Base-by-base conservation (phyloP, 2,329 filamentous ascomycete species). In the Amylocarpus encephaloides region DNA sequence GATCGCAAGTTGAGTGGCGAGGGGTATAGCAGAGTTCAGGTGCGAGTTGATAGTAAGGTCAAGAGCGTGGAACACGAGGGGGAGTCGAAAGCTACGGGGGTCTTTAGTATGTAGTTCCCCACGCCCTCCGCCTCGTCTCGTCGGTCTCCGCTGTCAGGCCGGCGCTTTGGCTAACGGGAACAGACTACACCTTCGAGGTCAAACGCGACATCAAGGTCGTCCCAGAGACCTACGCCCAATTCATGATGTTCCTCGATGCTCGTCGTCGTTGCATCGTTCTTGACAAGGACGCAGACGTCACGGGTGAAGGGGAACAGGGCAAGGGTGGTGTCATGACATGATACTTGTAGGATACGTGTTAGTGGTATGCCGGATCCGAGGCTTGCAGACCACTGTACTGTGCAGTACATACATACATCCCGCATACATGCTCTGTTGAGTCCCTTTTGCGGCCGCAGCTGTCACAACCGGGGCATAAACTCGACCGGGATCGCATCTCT, bases 31-130 rank as follows among this genome's bases (percentile, higher is more conserved):
- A 73, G 80, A 48, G 77, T 87, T 10, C 82, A 86, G 61, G 77
- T 87, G 5, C 73, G 83, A 3, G 81, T 87, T 6, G 81, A 85
- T 62, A 79, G 79, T 2, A 84, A 84, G 60, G 83, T 87, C 3
- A 71, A 82, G 16, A 78, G 86, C 65, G 78, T 87, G 5, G 82
- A 86, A 66, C 83, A 87, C 38, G 50, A 52, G 60, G 82, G 80
- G 5, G 74, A 74, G 51, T 77, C 77, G 48, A 85, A 83, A 62
- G 80, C 81, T 2, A 86, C 83, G 0, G 84, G 84, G 0, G 80
- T 82, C 55, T 87, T 88, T 68, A 85, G 48, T 50, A 32, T 13
- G 48, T 50, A 10, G 6, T 45, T 15, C 19, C 38, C 18, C 13
- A 13, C 16, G 1, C 10, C 6, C 30, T 7, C 6, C 1, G 15